Conservation (phyloP, 2,329 filamentous ascomycete species). For the Oidium heveae region DNA sequence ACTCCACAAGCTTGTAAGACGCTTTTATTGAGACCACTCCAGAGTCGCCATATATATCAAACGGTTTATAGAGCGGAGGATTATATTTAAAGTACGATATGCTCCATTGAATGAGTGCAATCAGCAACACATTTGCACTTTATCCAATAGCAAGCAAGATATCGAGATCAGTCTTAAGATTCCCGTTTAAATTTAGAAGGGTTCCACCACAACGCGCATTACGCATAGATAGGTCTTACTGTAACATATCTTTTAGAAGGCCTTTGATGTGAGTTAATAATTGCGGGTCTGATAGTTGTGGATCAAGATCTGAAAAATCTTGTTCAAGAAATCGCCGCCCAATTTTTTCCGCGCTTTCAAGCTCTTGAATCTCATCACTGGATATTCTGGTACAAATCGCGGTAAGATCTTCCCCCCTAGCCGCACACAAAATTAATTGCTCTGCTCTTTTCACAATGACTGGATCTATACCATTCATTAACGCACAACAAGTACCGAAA, state of each 20-base stretch:
- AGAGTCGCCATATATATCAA: no score
- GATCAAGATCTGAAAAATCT: slow-evolving; percentile 7
- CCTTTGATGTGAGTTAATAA: neutral
- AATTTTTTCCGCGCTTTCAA: slow-evolving; percentile 39
- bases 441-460: slow-evolving; percentile 53
- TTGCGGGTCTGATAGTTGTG: neutral
- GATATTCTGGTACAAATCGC: slow-evolving; percentile 45
- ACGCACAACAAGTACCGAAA: slow-evolving; percentile 68
- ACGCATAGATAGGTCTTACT: neutral
- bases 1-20: no score
- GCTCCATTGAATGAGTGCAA: no score
- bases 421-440: slow-evolving; percentile 40
- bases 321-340: slow-evolving; percentile 30
- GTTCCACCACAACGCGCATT: no score
- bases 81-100: no score
- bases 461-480: slow-evolving; percentile 56
- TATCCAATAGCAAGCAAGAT: no score
- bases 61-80: no score
- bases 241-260: neutral
- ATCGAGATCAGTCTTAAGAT: no score
- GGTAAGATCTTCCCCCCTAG: slow-evolving; percentile 51
- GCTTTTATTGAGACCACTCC: no score
- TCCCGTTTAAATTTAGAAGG: no score
- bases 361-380: slow-evolving; percentile 31
- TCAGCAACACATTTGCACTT: no score